These are phyloP conservation scores for Elsinoe perseae DNA, from an alignment of 2,329 filamentous ascomycete species.

Conservation along the genomic window DNA sequence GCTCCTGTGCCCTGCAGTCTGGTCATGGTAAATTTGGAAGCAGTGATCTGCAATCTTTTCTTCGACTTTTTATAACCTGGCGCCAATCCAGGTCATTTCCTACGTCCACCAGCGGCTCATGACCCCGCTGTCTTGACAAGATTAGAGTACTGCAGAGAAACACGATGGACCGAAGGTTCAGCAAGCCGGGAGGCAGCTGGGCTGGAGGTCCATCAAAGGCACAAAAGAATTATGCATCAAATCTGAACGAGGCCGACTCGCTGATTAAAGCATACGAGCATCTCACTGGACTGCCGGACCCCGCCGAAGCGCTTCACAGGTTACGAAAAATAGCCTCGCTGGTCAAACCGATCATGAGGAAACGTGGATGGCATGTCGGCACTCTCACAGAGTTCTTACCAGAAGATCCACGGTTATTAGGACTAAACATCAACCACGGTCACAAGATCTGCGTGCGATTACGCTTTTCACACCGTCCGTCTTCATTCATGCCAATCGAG, in stretches of 20 bases:
- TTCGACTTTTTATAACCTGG: conserved; percentile 1
- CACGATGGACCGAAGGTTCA: conserved; percentile 14
- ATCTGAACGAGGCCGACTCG: conserved; percentile 40
- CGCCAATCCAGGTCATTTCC: background rate
- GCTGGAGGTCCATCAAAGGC: conserved; percentile 28
- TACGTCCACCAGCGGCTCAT: background rate
- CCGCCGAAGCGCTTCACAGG: conserved; percentile 45
- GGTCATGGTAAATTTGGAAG: conserved; percentile 5
- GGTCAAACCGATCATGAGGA: conserved; percentile 92
- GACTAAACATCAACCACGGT: conserved; percentile 71
- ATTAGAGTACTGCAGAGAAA: background rate
- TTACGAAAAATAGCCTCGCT: conserved; percentile 77
- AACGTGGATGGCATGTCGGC: conserved; percentile 69
- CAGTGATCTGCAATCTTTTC: background rate
- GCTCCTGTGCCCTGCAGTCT: conserved; percentile 10
- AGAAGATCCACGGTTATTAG: conserved; percentile 62
- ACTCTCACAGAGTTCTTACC: conserved; percentile 83
- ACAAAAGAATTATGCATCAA: conserved; percentile 28
- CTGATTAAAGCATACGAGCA: conserved; percentile 46
- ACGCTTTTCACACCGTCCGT: conserved; percentile 64
- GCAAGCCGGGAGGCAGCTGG: conserved; percentile 13
- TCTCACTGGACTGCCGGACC: conserved; percentile 37
- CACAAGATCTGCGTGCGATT: conserved; percentile 75
- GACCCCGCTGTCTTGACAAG: background rate
- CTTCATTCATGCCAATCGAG: conserved; percentile 72